Conservation (phyloP, 768 basidiomycete species). For the Hericium coralloides region DNA sequence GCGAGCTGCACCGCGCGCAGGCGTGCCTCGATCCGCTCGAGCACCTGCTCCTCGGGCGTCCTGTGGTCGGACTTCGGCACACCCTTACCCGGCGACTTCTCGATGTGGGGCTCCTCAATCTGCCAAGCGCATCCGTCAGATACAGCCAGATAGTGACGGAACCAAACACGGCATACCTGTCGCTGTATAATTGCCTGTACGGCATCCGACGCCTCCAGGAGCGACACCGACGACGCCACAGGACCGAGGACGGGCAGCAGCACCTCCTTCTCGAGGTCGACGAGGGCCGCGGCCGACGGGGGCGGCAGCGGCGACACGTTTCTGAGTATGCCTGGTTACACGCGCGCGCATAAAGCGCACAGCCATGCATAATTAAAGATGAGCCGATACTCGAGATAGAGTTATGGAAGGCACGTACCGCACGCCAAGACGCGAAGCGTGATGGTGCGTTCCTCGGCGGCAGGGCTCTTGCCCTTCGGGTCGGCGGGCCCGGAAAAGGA, state of each 20-base stretch:
- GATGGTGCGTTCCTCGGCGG: constrained; percentile 39
- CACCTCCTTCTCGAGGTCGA: constrained; percentile 66
- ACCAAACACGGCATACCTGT: constrained; percentile 31
- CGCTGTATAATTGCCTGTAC: constrained; percentile 44
- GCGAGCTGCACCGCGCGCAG: constrained; percentile 71
- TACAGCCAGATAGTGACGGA: background rate
- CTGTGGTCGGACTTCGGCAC: constrained; percentile 57
- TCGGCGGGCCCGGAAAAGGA: constrained; percentile 22
- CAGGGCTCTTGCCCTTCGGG: constrained; percentile 30
- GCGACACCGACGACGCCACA: constrained; percentile 49
- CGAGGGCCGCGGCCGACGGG: constrained; percentile 47
- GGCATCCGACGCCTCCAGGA: constrained; percentile 36
- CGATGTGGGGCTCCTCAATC: constrained; percentile 52
- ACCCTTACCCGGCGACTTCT: constrained; percentile 41
- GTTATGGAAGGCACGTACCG: constrained; percentile 34
- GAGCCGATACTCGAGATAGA: background rate
- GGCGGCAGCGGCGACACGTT: constrained; percentile 73
- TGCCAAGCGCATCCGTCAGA: constrained; percentile 14
- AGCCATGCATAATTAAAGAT: background rate
- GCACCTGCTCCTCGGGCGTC: constrained; percentile 53
- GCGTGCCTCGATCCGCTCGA: constrained; percentile 63
- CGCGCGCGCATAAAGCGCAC: background rate
- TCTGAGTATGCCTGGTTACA: constrained; percentile 52
- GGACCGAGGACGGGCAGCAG: constrained; percentile 64
- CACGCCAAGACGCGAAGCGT: constrained; percentile 60